phyloP scores from a whole-genome alignment of 305 asterid species.

The Fraxinus velutina region DNA sequence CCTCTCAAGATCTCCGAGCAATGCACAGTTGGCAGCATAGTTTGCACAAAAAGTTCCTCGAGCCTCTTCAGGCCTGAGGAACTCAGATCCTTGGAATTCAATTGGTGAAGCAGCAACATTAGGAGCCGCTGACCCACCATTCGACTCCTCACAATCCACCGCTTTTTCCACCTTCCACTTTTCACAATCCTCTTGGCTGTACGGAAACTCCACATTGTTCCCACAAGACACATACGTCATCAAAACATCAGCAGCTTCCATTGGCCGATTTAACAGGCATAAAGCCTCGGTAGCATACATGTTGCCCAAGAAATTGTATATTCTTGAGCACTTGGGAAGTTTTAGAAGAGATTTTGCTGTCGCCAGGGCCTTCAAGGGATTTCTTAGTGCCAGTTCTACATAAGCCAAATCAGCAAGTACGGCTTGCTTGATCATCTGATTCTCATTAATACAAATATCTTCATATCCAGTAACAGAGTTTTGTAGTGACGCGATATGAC shows the following conservation, averaged over 20 bases:
- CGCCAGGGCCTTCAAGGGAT: slow-evolving; percentile 39
- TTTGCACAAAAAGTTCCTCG: slow-evolving; percentile 37
- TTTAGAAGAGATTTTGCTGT: slow-evolving; percentile 36
- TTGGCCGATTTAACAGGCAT: slow-evolving; percentile 40
- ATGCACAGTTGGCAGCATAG: slow-evolving; percentile 35
- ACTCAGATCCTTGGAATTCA: slow-evolving; percentile 32
- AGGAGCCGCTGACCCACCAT: slow-evolving; percentile 20
- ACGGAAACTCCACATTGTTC: slow-evolving; percentile 31
- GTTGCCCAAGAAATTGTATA: slow-evolving; percentile 36
- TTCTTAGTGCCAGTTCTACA: slow-evolving; percentile 38
- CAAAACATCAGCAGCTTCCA: slow-evolving; percentile 48
- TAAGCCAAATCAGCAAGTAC: slow-evolving; percentile 42
- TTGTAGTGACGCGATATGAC: slow-evolving; percentile 28
- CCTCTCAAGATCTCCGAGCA: slow-evolving; percentile 39
- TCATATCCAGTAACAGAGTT: slow-evolving; percentile 35
- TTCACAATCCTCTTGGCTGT: slow-evolving; percentile 41
- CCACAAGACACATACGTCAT: slow-evolving; percentile 28
- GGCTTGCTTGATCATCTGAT: slow-evolving; percentile 41
- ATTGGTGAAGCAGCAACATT: slow-evolving; percentile 22
- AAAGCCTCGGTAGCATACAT: slow-evolving; percentile 49
- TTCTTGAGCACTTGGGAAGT: slow-evolving; percentile 32
- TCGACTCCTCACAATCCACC: slow-evolving; percentile 37
- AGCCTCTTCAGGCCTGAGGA: slow-evolving; percentile 52
- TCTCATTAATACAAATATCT: slow-evolving; percentile 34
- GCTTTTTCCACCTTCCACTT: slow-evolving; percentile 38